These are phyloP conservation scores for Nematocida parisii DNA, from an alignment of 371 early-diverging fungal genomes.

Conservation along the genomic window DNA sequence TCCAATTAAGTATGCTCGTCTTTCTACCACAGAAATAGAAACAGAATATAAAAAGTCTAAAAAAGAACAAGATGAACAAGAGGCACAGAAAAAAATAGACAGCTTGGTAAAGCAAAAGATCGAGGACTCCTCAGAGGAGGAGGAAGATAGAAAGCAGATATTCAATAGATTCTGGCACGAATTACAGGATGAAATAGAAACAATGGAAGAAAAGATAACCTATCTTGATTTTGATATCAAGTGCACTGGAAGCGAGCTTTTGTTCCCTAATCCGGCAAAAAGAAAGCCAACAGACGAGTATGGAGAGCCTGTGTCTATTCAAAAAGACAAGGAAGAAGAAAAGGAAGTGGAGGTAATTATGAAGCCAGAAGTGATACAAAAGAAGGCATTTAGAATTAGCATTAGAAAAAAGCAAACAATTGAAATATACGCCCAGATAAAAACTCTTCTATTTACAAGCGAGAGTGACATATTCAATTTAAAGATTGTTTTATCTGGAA, in stretches of 20 bases:
- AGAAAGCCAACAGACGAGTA: conserved; percentile 63
- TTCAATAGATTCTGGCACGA: conserved; percentile 43
- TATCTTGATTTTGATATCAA: conserved; percentile 32
- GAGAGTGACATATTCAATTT: conserved; percentile 53
- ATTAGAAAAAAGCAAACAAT: neutral
- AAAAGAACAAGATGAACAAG: conserved; percentile 51
- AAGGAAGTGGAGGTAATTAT: conserved; percentile 11
- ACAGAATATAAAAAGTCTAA: conserved; percentile 26
- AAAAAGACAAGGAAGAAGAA: conserved; percentile 51
- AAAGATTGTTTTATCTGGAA: conserved; percentile 16
- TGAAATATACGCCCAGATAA: conserved; percentile 7
- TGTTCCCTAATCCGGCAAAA: conserved; percentile 50
- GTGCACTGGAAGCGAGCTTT: conserved; percentile 23
- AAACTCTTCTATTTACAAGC: conserved; percentile 33
- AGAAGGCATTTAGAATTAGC: conserved; percentile 32
- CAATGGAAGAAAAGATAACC: conserved; percentile 3
- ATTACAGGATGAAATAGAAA: conserved; percentile 40
- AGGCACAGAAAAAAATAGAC: conserved; percentile 52
- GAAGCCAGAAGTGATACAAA: conserved; percentile 25
- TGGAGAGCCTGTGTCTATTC: conserved; percentile 57
- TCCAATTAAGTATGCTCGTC: conserved; percentile 37
- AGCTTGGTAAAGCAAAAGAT: conserved; percentile 40
- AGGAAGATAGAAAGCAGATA: conserved; percentile 40
- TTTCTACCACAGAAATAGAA: conserved; percentile 37
- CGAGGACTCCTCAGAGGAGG: conserved; percentile 50